These are phyloP conservation scores for Termitomyces sp. DNA, from an alignment of 768 basidiomycete genomes.

Conservation along the genomic window DNA sequence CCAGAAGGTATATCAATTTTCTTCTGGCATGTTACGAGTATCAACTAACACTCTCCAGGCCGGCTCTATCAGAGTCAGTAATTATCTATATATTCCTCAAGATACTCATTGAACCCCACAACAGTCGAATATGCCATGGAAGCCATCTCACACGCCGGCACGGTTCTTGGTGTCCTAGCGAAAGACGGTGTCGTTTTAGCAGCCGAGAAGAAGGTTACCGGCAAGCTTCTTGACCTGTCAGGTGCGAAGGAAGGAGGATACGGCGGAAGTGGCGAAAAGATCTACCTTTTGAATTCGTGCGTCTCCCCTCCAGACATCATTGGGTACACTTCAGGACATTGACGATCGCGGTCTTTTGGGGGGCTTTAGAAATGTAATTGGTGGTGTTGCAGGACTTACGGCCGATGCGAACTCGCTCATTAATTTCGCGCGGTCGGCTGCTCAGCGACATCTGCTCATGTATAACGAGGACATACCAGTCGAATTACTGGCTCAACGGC, in stretches of 20 bases:
- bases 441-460: slow-evolving; percentile 80
- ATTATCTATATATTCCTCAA: not conserved
- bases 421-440: slow-evolving; percentile 87
- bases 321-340: not conserved
- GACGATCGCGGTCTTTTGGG: not conserved
- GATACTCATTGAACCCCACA: slow-evolving; percentile 19
- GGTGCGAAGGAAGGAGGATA: slow-evolving; percentile 83
- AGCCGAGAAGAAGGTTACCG: slow-evolving; percentile 97
- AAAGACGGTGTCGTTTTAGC: slow-evolving; percentile 89
- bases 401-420: slow-evolving; percentile 98
- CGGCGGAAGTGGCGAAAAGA: slow-evolving; percentile 97
- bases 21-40: slow-evolving; percentile 4
- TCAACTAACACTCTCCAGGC: slow-evolving; percentile 42
- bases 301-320: slow-evolving; percentile 19
- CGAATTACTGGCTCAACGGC: slow-evolving; percentile 86
- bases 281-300: slow-evolving; percentile 90
- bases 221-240: slow-evolving; percentile 91
- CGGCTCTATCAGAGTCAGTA: slow-evolving; percentile 92
- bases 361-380: slow-evolving; percentile 78
- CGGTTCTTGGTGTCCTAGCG: slow-evolving; percentile 89
- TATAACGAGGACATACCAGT: slow-evolving; percentile 99
- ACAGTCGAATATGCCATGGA: slow-evolving; percentile 99
- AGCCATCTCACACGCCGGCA: slow-evolving; percentile 93
- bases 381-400: slow-evolving; percentile 92
- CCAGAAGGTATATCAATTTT: slow-evolving; percentile 70